These are phyloP conservation scores for Coemansia sp. DNA, from an alignment of 192 early-diverging fungal genomes.

Conservation along the genomic window DNA sequence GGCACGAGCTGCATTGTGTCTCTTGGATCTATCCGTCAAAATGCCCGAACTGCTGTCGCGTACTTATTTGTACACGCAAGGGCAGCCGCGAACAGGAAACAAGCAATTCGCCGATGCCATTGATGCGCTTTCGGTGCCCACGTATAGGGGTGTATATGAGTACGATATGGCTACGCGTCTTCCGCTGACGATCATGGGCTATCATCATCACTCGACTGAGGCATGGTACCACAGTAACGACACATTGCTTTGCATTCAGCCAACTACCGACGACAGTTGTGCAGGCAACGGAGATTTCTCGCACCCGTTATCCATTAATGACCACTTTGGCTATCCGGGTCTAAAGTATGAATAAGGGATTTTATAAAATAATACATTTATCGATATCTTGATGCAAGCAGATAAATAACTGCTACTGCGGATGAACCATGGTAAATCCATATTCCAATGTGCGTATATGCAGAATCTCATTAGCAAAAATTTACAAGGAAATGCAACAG, in stretches of 20 bases:
- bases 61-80: conserved; percentile 36
- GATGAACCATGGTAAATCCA: too few relatives aligned
- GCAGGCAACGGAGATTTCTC: conserved; percentile 8
- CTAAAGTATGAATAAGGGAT: conserved; percentile 26
- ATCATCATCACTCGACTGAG: conserved; percentile 37
- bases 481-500: too few relatives aligned
- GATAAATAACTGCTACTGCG: too few relatives aligned
- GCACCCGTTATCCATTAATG: conserved; percentile 16
- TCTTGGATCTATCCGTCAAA: conserved; percentile 20
- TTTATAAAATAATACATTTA: background rate
- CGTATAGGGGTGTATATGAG: conserved; percentile 27
- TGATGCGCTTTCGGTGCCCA: conserved; percentile 19
- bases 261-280: conserved; percentile 17
- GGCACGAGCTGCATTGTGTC: conserved; percentile 34
- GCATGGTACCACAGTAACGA: conserved; percentile 39
- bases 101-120: conserved; percentile 23
- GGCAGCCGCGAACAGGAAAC: conserved; percentile 42
- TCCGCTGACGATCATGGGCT: conserved; percentile 23
- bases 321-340: conserved; percentile 36
- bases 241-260: conserved; percentile 22
- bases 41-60: conserved; percentile 12
- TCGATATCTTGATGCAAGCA: background rate
- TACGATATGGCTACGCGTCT: conserved; percentile 39
- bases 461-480: too few relatives aligned
- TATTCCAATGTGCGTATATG: too few relatives aligned